phyloP scores from a whole-genome alignment of 2,329 filamentous ascomycete species.

The Paecilomyces sp. region DNA sequence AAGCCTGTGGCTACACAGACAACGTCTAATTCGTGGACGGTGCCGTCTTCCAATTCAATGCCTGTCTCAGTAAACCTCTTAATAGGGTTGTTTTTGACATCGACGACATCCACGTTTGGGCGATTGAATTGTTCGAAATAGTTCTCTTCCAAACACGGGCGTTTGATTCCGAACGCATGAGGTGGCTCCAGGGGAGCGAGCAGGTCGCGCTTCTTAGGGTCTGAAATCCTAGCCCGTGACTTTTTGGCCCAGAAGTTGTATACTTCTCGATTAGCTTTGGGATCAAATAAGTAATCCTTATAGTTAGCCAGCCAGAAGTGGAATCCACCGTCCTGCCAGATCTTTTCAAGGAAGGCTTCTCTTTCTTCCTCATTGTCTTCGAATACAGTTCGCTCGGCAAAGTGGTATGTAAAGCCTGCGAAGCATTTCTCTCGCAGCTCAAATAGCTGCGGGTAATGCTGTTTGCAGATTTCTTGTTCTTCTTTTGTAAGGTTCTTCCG shows the following conservation, averaged over 20 bases:
- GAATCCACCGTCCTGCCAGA: conserved; percentile 50
- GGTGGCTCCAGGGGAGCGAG: conserved; percentile 48
- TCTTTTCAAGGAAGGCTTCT: conserved; percentile 40
- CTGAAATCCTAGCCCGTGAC: conserved; percentile 43
- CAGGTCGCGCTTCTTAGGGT: conserved; percentile 44
- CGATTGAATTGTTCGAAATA: conserved; percentile 47
- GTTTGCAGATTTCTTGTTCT: conserved; percentile 42
- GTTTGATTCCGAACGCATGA: conserved; percentile 50
- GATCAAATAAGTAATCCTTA: conserved; percentile 42
- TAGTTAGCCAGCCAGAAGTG: conserved; percentile 45
- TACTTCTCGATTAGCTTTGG: conserved; percentile 44
- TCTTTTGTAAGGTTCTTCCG: conserved; percentile 40
- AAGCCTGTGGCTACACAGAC: conserved; percentile 37
- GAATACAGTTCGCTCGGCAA: conserved; percentile 45
- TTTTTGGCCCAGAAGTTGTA: conserved; percentile 54
- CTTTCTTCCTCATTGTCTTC: conserved; percentile 45
- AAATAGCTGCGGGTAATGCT: conserved; percentile 44
- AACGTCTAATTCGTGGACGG: conserved; percentile 28
- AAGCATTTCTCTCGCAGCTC: conserved; percentile 44
- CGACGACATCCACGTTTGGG: conserved; percentile 41
- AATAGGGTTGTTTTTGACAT: conserved; percentile 38
- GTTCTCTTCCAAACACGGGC: conserved; percentile 41
- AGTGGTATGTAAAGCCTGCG: conserved; percentile 52
- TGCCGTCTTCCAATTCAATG: conserved; percentile 33
- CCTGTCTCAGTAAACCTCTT: conserved; percentile 31